Base-by-base conservation (phyloP, 2,329 filamentous ascomycete species). In the Epichloe coenophiala region DNA sequence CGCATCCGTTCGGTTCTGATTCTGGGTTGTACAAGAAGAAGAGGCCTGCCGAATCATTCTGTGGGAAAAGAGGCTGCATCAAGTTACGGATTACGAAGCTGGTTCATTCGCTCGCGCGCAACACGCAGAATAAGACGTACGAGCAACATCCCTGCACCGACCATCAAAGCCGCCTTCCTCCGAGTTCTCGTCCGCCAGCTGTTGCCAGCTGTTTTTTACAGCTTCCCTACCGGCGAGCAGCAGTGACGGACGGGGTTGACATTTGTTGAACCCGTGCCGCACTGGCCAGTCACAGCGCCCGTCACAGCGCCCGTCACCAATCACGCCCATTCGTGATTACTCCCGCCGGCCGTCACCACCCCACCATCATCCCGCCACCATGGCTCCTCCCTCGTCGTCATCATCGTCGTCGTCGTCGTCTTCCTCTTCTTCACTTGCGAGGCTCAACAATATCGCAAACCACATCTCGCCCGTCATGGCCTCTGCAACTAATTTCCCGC, bases 391-490 rank as follows among this genome's bases (percentile, higher is more conserved):
- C 56, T 37, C 39, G 7, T 27, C 53, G 44, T 57, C 59, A 48
- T 21, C 21, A 3, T 23, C 21, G 21, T 57, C 57, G 50, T 58
- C 61, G 57, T 38, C 35, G 5, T 3, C 60, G 57, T 69, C 68
- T 55, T 68, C 74, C 50, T 68, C 73, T 54, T 67, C 72, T 51
- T 69, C 71, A 52, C 71, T 75, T 54, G 70, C 72, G 59, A 71
- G 79, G 66, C 68, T 83, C 53, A 73, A 76, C 60, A 82, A 73
- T 61, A 77, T 88, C 60, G 75, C 77, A 60, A 74, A 72, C 63
- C 88, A 93, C 69, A 84, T 93, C 77, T 77, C 81, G 63, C 75
- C 80, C 56, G 65, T 70, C 60, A 70, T 70, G 67, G 59, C 64
- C 55, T 61, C 65, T 51, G 57, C 61, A 49, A 84, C 86, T 59